Percentiles rank a stretch among this genome's conserved stretches.
phyloP scores from a whole-genome alignment of 805 yeast genomes.

The Cyberlindnera japonica region DNA sequence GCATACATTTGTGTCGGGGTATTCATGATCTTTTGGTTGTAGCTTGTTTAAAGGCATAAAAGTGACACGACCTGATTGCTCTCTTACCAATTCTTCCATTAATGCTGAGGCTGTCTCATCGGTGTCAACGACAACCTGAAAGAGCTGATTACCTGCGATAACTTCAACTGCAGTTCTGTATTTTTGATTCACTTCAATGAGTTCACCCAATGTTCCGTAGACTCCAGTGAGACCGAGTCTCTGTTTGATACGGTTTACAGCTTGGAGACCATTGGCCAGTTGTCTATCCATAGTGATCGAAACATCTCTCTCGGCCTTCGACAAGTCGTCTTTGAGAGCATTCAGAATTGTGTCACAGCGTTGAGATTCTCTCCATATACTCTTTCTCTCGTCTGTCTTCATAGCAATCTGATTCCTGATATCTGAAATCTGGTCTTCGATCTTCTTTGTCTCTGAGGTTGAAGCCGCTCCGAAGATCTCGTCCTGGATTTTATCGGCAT shows the following conservation, averaged over 20 bases:
- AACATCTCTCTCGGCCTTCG: slow-evolving; percentile 54
- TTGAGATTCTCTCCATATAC: slow-evolving; percentile 76
- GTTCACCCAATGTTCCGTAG: slow-evolving; percentile 82
- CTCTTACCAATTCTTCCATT: slow-evolving; percentile 70
- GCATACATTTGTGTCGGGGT: slow-evolving; percentile 60
- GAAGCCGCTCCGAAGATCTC: slow-evolving; percentile 35
- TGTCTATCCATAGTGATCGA: slow-evolving; percentile 73
- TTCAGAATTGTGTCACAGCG: slow-evolving; percentile 54
- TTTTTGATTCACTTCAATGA: slow-evolving; percentile 75
- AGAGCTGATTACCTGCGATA: slow-evolving; percentile 80
- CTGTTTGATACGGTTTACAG: slow-evolving; percentile 60
- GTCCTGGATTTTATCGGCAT: slow-evolving; percentile 33
- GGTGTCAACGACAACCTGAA: slow-evolving; percentile 84
- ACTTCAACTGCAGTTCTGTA: slow-evolving; percentile 86
- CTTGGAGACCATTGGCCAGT: slow-evolving; percentile 63
- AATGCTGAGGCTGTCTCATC: slow-evolving; percentile 78
- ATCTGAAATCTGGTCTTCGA: slow-evolving; percentile 25
- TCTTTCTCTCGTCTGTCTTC: slow-evolving; percentile 64
- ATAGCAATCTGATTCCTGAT: slow-evolving; percentile 40
- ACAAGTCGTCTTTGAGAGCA: slow-evolving; percentile 51
- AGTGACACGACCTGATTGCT: slow-evolving; percentile 79
- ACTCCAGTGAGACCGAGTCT: slow-evolving; percentile 60
- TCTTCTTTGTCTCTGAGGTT: slow-evolving; percentile 22
- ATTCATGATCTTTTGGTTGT: slow-evolving; percentile 35
- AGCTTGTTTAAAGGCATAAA: slow-evolving; percentile 86